Conservation (phyloP, 2,329 filamentous ascomycete species). For the Lomentospora prolificans region DNA sequence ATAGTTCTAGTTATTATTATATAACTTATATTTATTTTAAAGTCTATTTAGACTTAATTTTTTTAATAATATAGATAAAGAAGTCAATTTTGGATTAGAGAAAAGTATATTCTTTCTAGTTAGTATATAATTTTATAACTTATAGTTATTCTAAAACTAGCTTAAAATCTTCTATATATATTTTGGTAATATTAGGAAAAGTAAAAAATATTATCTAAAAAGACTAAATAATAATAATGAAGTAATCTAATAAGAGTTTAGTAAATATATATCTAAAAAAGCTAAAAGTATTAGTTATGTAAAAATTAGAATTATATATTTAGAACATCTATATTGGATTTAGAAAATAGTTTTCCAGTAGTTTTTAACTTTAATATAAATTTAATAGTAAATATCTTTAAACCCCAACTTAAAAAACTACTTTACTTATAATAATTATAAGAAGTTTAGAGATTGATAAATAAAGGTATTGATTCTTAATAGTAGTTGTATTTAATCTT, state of each 20-base stretch:
- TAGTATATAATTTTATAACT: too few relatives aligned
- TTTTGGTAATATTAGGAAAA: neutral
- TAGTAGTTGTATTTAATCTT: neutral
- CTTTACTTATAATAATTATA: neutral
- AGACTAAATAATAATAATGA: too few relatives aligned
- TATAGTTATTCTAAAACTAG: neutral
- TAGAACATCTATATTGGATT: constrained; percentile 8
- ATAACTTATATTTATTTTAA: too few relatives aligned
- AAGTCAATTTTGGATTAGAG: too few relatives aligned
- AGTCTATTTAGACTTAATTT: too few relatives aligned
- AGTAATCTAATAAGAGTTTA: neutral
- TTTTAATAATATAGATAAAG: too few relatives aligned
- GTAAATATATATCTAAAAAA: neutral
- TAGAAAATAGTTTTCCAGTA: constrained; percentile 1
- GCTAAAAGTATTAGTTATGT: neutral
- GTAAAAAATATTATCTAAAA: too few relatives aligned
- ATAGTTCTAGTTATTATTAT: too few relatives aligned
- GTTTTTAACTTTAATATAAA: neutral
- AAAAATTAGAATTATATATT: constrained; percentile 1
- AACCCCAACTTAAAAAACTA: constrained; percentile 12
- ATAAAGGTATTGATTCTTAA: neutral
- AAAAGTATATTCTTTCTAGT: too few relatives aligned
- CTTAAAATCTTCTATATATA: neutral
- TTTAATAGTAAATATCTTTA: constrained; percentile 8
- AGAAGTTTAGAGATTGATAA: neutral